Evolutionary conservation across 1,284 basidiomycete species (phyloP).

Genomic region (Irpex sp.): DNA sequence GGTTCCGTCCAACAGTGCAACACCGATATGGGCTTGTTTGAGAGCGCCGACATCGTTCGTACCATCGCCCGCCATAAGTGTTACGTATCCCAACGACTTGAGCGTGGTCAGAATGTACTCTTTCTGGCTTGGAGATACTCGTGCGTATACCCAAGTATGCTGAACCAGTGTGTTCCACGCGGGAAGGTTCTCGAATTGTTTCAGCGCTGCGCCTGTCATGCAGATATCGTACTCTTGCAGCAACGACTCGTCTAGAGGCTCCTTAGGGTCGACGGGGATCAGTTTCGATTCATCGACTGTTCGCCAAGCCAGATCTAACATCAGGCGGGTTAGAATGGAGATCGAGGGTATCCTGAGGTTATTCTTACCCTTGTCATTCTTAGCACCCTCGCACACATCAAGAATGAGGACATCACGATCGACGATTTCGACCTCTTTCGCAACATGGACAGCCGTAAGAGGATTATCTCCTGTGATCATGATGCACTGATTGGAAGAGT

Average conservation of each 20-base stretch:
- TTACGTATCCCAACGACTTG: slow-evolving; percentile 84
- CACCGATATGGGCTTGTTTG: slow-evolving; percentile 94
- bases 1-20: slow-evolving; percentile 89
- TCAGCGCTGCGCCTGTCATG: slow-evolving; percentile 88
- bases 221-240: slow-evolving; percentile 91
- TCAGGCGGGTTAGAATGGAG: neutral
- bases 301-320: slow-evolving; percentile 80
- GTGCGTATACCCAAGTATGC: slow-evolving; percentile 95
- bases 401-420: slow-evolving; percentile 91
- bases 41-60: slow-evolving; percentile 97
- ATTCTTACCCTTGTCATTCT: slow-evolving; percentile 58
- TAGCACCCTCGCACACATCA: slow-evolving; percentile 81
- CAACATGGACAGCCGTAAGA: slow-evolving; percentile 91
- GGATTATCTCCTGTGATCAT: slow-evolving; percentile 99
- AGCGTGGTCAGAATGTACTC: slow-evolving; percentile 89
- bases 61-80: slow-evolving; percentile 96
- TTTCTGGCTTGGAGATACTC: slow-evolving; percentile 94
- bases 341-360: neutral
- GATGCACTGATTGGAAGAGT: slow-evolving; percentile 58
- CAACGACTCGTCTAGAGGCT: slow-evolving; percentile 74
- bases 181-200: slow-evolving; percentile 67
- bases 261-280: slow-evolving; percentile 76
- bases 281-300: slow-evolving; percentile 89
- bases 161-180: slow-evolving; percentile 80
- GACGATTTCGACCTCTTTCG: slow-evolving; percentile 92